Base-by-base conservation (phyloP, 345 rosid species). In the Conringia planisiliqua region DNA sequence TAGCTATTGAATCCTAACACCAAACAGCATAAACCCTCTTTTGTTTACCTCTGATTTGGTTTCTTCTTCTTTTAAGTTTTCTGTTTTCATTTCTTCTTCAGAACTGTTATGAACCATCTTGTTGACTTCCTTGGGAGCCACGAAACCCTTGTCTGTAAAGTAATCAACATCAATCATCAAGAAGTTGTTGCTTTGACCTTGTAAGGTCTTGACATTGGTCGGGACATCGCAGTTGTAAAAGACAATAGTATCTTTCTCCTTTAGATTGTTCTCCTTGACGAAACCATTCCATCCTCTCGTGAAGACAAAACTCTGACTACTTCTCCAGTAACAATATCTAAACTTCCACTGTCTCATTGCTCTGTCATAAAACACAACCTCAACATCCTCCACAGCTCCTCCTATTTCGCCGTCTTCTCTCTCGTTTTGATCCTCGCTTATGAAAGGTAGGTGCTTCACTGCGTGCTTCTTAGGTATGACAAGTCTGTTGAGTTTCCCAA, bases 231-330 rank as follows among this genome's bases (percentile, higher is more conserved):
- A 88, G 17, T 46, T 24, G 65, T 70, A 83, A 79, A 94, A 88
- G 16, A 68, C 39, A 2, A 94, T 74, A 13, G 64, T 52, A 76
- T 91, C 97, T 0, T 68, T 84, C 4, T 88, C 83, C 80, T 80
- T 83, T 79, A 91, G 71, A 10, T 74, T 72, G 47, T 88, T 90
- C 62, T 86, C 92, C 82, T 78, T 91, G 14, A 88, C 90, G 36
- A 89, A 94, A 57, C 79, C 71, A 29, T 79, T 91, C 97, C 98
- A 91, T 3, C 98, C 98, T 80, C 86, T 85, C 0, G 95, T 90
- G 82, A 94, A 90, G 36, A 94, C 96, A 42, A 85, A 91, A 76
- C 95, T 91, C 71, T 88, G 95, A 75, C 96, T 94, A 79, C 97
- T 91, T 66, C 48, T 83, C 97, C 97, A 91, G 63, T 91, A 92